Evolutionary conservation across 805 yeast species (phyloP).

Genomic region (Brettanomyces sp.): DNA sequence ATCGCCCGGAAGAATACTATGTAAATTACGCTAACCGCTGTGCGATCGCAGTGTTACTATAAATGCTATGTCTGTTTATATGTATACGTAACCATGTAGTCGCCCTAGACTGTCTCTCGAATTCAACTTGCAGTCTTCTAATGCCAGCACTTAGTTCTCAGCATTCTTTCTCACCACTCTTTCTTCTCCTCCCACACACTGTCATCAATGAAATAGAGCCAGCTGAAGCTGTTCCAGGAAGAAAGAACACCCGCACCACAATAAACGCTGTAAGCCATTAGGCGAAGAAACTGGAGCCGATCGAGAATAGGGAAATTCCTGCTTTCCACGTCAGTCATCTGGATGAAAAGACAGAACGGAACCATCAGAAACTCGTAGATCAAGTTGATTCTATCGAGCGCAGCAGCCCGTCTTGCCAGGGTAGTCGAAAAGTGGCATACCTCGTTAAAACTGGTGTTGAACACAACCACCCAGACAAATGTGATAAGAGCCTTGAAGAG

Average conservation of each 20-base stretch:
- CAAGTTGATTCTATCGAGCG: constrained; percentile 61
- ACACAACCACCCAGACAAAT: constrained; percentile 75
- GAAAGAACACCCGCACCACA: constrained; percentile 78
- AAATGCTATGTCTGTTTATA: no score
- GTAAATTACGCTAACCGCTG: no score
- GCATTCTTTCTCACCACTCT: not conserved
- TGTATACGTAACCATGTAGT: no score
- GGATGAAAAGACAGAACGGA: constrained; percentile 44
- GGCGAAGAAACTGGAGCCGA: constrained; percentile 60
- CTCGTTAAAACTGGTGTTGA: constrained; percentile 61
- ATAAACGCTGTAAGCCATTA: constrained; percentile 79
- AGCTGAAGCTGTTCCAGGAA: constrained; percentile 81
- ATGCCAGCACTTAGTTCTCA: not conserved
- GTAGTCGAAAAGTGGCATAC: constrained; percentile 41
- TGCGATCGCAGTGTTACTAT: no score
- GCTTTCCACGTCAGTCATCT: constrained; percentile 46
- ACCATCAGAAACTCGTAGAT: constrained; percentile 59
- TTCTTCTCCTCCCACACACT: constrained; percentile 40
- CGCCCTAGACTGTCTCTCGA: no score
- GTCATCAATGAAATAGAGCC: constrained; percentile 83
- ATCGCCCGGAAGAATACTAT: no score
- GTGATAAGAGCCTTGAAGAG: constrained; percentile 69
- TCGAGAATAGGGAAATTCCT: constrained; percentile 42
- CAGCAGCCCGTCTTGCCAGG: constrained; percentile 39
- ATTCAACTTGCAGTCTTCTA: no score